Conservation (phyloP, 805 yeast genomes). For the Pichia sporocuriosa region DNA sequence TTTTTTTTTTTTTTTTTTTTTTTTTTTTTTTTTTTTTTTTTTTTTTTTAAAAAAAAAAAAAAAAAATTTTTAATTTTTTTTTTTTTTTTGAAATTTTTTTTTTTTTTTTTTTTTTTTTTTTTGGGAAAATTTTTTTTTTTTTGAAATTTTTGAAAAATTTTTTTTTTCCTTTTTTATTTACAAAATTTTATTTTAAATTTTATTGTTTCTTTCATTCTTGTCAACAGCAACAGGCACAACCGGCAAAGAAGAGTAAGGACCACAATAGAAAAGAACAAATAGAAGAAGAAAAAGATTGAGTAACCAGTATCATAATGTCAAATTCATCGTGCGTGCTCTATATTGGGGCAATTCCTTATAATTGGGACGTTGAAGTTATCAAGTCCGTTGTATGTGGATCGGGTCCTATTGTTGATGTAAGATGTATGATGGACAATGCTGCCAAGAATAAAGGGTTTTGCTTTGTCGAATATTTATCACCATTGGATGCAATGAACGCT, state of each 20-base stretch:
- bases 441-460: slow-evolving; percentile 63
- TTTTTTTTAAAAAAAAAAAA: not conserved
- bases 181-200: not conserved
- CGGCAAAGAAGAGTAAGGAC: not conserved
- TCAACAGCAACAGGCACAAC: not conserved
- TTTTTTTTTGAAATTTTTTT: not conserved
- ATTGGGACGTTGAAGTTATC: slow-evolving; percentile 61
- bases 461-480: slow-evolving; percentile 50
- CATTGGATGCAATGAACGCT: slow-evolving; percentile 49
- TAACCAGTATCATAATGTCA: too few species aligned
- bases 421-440: slow-evolving; percentile 52
- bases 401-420: slow-evolving; percentile 63
- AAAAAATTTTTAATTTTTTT: not conserved
- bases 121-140: not conserved
- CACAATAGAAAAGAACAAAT: not conserved
- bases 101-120: not conserved
- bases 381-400: slow-evolving; percentile 65
- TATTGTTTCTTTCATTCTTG: not conserved
- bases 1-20: too few species aligned
- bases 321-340: slow-evolving; percentile 40
- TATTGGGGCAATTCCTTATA: slow-evolving; percentile 59
- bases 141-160: not conserved
- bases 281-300: not conserved
- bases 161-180: not conserved
- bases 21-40: too few species aligned